Evolutionary conservation across 1,284 basidiomycete genomes (phyloP), one percentile per base, ranked within the genome.

Genomic region (Leccinum variabile): DNA sequence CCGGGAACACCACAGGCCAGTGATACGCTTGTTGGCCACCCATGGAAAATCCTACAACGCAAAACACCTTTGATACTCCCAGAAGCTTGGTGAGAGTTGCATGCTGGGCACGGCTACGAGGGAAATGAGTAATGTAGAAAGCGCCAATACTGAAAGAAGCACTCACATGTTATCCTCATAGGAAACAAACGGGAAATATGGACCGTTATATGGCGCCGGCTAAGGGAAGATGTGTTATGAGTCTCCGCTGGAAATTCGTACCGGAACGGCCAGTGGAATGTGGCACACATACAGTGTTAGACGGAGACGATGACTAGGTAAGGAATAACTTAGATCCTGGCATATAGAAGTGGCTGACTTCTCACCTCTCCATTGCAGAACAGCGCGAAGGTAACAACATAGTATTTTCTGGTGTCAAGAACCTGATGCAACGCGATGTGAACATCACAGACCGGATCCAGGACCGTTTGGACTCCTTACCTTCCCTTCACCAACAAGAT

Each of bases 1-100:
- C 72, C 9, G 78, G 77, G 57, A 70, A 77, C 37, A 78, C 66
- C 18, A 70, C 64, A 0, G 76, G 67, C 77, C 77, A 79, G 46
- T 61, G 63, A 64, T 70, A 66, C 25, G 72, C 65, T 77, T 84
- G 84, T 68, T 85, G 84, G 2, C 80, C 86, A 46, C 85, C 84
- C 85, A 87, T 87, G 8, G 84, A 86, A 68, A 87, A 87, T 0
- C 84, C 84, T 18, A 86, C 77, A 30, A 81, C 84, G 53, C 81
- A 80, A 61, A 77, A 79, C 0, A 84, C 72, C 66, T 84, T 82
- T 56, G 79, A 73, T 18, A 87, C 73, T 5, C 79, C 80, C 6
- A 86, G 74, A 28, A 77, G 73, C 64, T 82, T 78, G 30, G 80
- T 82, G 6, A 87, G 77, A 5, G 86, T 82, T 14, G 78, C 76